These are phyloP conservation scores for Hymenoscyphus fructigenus DNA, from an alignment of 2,329 filamentous ascomycete species.

Conservation along the genomic window DNA sequence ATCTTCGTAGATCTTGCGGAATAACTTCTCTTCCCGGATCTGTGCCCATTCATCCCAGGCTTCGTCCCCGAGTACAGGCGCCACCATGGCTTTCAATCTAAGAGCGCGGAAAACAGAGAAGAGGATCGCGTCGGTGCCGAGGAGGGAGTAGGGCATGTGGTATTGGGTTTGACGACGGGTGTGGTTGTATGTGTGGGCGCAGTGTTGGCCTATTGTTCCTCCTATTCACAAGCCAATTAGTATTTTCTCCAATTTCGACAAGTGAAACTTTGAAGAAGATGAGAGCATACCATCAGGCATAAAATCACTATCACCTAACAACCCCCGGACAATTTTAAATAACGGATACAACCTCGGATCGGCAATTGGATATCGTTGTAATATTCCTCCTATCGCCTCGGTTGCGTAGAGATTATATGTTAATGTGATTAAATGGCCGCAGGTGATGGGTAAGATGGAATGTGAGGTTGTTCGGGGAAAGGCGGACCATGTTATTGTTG, in stretches of 20 bases:
- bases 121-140: conserved; percentile 47
- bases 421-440: conserved; percentile 54
- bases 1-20: conserved; percentile 13
- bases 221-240: conserved; percentile 33
- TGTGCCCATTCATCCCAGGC: conserved; percentile 19
- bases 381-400: conserved; percentile 34
- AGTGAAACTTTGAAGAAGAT: background rate
- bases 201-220: conserved; percentile 45
- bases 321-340: conserved; percentile 35
- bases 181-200: conserved; percentile 49
- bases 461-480: conserved; percentile 56
- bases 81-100: conserved; percentile 34
- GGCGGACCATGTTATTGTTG: conserved; percentile 45
- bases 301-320: conserved; percentile 38
- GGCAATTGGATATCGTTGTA: conserved; percentile 27
- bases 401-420: conserved; percentile 58
- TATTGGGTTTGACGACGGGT: conserved; percentile 23
- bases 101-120: conserved; percentile 41
- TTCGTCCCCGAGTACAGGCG: conserved; percentile 32
- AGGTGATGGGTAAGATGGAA: conserved; percentile 49
- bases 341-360: conserved; percentile 40
- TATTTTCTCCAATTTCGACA: background rate
- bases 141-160: conserved; percentile 41
- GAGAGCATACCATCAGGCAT: conserved; percentile 37
- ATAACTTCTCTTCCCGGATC: conserved; percentile 5